Base-by-base conservation (phyloP, 768 basidiomycete species). In the Amanita inopinata region DNA sequence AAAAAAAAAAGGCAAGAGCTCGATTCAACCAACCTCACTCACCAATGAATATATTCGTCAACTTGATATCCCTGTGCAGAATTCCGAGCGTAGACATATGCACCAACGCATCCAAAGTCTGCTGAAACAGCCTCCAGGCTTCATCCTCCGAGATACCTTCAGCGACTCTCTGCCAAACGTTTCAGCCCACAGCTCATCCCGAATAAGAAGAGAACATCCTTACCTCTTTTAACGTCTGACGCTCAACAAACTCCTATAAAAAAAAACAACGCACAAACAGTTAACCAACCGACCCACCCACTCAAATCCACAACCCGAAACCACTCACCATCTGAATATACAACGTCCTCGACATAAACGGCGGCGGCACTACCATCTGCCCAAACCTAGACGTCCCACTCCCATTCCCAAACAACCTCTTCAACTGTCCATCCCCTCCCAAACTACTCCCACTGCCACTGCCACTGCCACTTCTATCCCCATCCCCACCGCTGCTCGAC, bases 41-140 rank as follows among this genome's bases (percentile, higher is more conserved):
- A 88, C 89, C 88, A 38, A 94, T 89, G 60, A 97, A 90, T 49
- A 97, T 91, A 53, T 97, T 97, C 0, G 84, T 86, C 10, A 90
- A 64, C 57, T 97, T 97, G 57, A 97, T 86, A 57, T 96, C 92
- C 38, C 86, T 69, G 60, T 89, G 85, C 40, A 89, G 61, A 53
- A 97, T 92, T n/a, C 86, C 83, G 43, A 85, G 67, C 18, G 77
- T 80, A 1, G 86, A 80, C 79, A 96, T 90, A 50, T 96, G 87
- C 1, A 83, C 83, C 7, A 97, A 67, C 0, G 92, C 92, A 48
- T 94, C 90, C 23, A 94, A 60, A 27, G 92, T 79, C 60, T 97
- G 90, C 39, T 85, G 79, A 56, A 97, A 90, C 10, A 96, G 62
- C 15, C 84, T 66, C 93, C 93, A 97, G 0, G 81, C 81, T 46